phyloP scores from a whole-genome alignment of 208 protist species.

The Leishmania tropica region DNA sequence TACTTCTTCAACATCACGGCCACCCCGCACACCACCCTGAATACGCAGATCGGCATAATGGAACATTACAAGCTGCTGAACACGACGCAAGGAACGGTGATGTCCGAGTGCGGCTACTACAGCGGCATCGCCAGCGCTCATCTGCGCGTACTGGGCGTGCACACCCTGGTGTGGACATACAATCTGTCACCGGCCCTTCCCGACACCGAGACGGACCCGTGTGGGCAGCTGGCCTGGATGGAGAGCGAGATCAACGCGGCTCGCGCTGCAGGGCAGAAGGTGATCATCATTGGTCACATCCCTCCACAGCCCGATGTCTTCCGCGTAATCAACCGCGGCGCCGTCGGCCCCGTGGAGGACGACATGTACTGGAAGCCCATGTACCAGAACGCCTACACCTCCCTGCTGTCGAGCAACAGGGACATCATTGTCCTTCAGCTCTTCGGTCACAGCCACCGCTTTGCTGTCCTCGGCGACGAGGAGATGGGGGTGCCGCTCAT shows the following conservation, averaged over 20 bases:
- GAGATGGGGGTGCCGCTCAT: conserved; percentile 31
- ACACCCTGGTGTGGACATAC: conserved; percentile 76
- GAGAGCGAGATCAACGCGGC: conserved; percentile 41
- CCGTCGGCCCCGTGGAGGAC: conserved; percentile 29
- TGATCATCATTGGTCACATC: conserved; percentile 81
- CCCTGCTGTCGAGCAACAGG: conserved; percentile 44
- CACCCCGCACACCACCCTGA: conserved; percentile 28
- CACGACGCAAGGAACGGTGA: conserved; percentile 22
- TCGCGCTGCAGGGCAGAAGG: conserved; percentile 42
- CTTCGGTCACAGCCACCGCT: conserved; percentile 83
- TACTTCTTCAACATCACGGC: conserved; percentile 54
- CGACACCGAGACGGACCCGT: conserved; percentile 65
- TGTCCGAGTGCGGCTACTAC: conserved; percentile 71
- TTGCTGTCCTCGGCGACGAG: conserved; percentile 43
- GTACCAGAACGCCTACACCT: conserved; percentile 59
- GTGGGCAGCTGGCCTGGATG: conserved; percentile 74
- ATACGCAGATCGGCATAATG: conserved; percentile 34
- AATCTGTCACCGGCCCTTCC: conserved; percentile 39
- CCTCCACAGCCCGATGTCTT: conserved; percentile 65
- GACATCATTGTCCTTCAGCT: conserved; percentile 59
- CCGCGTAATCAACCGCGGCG: conserved; percentile 33
- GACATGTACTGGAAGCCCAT: conserved; percentile 78
- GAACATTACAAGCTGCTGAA: conserved; percentile 34
- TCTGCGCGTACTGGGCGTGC: conserved; percentile 53
- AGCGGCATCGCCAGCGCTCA: conserved; percentile 23